Percentiles rank a stretch among this genome's conserved stretches.
Conservation (phyloP, 345 rosid genomes). For the Eucalyptus grandis region DNA sequence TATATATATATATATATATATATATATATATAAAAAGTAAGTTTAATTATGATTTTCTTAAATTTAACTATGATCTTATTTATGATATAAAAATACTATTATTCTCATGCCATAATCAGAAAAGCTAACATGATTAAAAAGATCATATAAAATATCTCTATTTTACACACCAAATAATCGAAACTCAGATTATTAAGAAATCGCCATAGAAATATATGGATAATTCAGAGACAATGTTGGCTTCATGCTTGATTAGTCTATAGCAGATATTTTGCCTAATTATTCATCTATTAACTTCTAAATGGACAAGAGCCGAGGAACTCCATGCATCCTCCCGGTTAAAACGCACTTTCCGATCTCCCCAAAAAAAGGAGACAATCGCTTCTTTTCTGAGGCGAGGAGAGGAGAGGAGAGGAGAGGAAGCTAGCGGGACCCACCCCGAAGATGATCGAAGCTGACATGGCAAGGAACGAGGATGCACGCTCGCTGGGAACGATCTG, state of each 20-base stretch:
- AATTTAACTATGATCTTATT: neutral
- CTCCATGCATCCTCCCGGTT: neutral
- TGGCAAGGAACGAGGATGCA: neutral
- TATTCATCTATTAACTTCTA: neutral
- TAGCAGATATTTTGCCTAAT: neutral
- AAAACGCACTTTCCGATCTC: neutral
- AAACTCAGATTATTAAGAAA: neutral
- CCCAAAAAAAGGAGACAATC: neutral
- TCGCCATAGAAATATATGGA: neutral
- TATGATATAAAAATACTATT: neutral
- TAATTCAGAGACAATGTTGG: neutral
- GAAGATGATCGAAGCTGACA: neutral
- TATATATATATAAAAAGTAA: no score
- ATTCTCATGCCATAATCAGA: fast-evolving
- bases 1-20: no score
- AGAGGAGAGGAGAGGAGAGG: neutral
- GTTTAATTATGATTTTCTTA: neutral
- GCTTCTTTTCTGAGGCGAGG: neutral
- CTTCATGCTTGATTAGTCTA: neutral
- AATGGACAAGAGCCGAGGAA: neutral
- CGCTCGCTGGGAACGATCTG: neutral
- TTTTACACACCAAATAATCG: neutral
- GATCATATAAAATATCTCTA: neutral
- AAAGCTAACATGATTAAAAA: neutral
- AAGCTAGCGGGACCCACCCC: neutral